Evolutionary conservation across 352 stramenopile genomes (phyloP).

Genomic region (Globisporangium iwayamae): DNA sequence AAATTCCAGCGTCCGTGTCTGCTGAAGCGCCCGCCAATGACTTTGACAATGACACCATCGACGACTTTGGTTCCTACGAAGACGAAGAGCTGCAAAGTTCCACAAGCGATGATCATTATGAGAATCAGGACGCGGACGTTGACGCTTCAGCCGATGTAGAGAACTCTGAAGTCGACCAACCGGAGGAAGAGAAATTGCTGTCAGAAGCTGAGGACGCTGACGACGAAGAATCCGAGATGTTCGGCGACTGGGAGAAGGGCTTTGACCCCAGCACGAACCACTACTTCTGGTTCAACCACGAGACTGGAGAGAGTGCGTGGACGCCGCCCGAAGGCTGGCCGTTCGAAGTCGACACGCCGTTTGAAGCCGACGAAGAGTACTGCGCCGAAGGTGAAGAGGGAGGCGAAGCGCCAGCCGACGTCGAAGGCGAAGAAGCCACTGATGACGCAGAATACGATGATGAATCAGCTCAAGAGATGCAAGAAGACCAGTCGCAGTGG

Average conservation of each 20-base stretch:
- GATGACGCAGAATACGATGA: slow-evolving; percentile 14
- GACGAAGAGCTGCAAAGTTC: not conserved
- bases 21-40: not conserved
- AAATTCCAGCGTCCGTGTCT: not conserved
- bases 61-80: not conserved
- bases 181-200: slow-evolving; percentile 20
- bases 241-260: slow-evolving; percentile 84
- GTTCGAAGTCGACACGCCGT: slow-evolving; percentile 61
- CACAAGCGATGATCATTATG: not conserved
- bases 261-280: slow-evolving; percentile 80
- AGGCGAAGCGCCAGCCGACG: slow-evolving; percentile 6
- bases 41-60: not conserved
- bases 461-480: slow-evolving; percentile 4
- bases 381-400: slow-evolving; percentile 16
- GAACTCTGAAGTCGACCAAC: not conserved
- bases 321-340: slow-evolving; percentile 74
- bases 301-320: slow-evolving; percentile 74
- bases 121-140: not conserved
- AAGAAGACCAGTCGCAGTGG: slow-evolving; percentile 10
- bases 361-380: slow-evolving; percentile 34
- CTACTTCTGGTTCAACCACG: slow-evolving; percentile 89
- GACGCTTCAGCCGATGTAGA: slow-evolving; percentile 10
- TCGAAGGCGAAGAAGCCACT: slow-evolving; percentile 13
- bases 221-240: slow-evolving; percentile 73
- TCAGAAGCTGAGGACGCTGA: slow-evolving; percentile 50